Evolutionary conservation across 306 rosid species (phyloP).

Genomic region (Malus sylvestris): DNA sequence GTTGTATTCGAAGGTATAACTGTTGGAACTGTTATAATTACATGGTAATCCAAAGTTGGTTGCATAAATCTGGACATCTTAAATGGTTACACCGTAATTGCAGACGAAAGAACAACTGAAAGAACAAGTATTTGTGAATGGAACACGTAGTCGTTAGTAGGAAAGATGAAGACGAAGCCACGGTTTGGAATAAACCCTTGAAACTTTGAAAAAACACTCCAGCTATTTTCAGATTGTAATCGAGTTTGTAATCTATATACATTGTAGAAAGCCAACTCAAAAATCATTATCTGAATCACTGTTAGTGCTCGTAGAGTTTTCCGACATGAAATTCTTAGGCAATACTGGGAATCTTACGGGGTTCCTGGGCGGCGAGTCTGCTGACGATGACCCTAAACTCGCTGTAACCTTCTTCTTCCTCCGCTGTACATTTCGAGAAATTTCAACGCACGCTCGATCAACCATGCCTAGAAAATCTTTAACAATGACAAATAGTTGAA

Average conservation of each 20-base stretch:
- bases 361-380: constrained; percentile 13
- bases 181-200: neutral
- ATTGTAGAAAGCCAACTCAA: neutral
- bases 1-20: neutral
- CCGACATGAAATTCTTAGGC: constrained; percentile 44
- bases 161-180: neutral
- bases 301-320: constrained; percentile 25
- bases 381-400: constrained; percentile 24
- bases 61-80: neutral
- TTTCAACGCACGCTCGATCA: constrained; percentile 76
- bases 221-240: neutral
- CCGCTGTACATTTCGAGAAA: constrained; percentile 56
- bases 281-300: constrained; percentile 32
- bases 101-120: neutral
- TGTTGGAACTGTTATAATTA: neutral
- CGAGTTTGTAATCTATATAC: constrained; percentile 6
- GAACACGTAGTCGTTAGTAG: neutral
- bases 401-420: constrained; percentile 37
- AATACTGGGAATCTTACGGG: constrained; percentile 33
- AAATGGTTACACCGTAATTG: neutral
- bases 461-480: constrained; percentile 88
- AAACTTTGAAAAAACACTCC: neutral
- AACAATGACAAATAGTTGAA: constrained; percentile 65
- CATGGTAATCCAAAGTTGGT: neutral
- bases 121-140: neutral